Evolutionary conservation across 2,329 filamentous ascomycete species (phyloP), one percentile per base, ranked within the genome.

Genomic region (Xylariaceae sp.): DNA sequence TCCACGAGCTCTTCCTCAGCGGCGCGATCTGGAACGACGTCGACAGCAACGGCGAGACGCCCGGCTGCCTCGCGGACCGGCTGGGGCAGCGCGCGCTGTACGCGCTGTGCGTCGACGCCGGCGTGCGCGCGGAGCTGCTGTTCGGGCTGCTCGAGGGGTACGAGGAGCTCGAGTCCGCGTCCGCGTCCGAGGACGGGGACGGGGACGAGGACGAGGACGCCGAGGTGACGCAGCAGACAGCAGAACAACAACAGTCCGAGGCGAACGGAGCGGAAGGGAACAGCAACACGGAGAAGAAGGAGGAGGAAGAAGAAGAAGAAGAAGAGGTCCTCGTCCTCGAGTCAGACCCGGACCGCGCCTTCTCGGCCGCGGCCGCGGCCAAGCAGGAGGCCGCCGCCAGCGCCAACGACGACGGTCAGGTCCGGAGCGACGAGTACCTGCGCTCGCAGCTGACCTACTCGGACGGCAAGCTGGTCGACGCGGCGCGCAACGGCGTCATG

Each of bases 11-110:
- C 6, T 77, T 96, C 39, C 73, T 89, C 51, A 82, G 83, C 47
- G 92, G 92, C 19, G 92, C 87, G 9, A 95, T 96, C 47, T 98
- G 92, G 92, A 98, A 98, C 63, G 89, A 95, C 56, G 67, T 96
- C 36, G 87, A 96, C 58, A 63, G 68, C 45, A 81, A 85, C 47
- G 75, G 87, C 49, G 90, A 96, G 67, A 96, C 92, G 3, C 88
- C 92, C 0, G 92, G 88, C 6, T 96, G 90, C 56, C 65, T 95
- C 27, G 92, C 92, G 7, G 68, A 70, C 37, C 65, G 77, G 17
- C 56, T 95, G 16, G 81, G 83, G 0, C 65, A 84, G 49, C 69
- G 61, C 34, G 71, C 76, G 31, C 62, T 95, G 22, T 96, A 98
- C 55, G 75, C 82, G 25, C 59, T 88, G 37, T 85, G 90, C 55